Conservation (phyloP, 2,329 filamentous ascomycete species). For the Berkeleyomyces basicola region DNA sequence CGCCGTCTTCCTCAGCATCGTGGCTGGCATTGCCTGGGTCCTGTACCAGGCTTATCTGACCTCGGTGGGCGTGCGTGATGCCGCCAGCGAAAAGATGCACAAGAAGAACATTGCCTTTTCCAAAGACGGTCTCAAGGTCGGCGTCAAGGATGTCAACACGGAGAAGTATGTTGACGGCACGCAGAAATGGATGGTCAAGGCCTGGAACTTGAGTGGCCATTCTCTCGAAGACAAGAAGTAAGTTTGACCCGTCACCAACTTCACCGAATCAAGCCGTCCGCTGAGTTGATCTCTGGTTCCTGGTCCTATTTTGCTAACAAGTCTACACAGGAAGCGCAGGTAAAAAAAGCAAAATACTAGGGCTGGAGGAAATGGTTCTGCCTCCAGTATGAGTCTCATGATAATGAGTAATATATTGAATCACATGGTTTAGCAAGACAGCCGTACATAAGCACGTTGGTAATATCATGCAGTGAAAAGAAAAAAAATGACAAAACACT, state of each 20-base stretch:
- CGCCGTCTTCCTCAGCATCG: slow-evolving; percentile 41
- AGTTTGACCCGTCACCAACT: background rate
- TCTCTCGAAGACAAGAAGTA: slow-evolving; percentile 18
- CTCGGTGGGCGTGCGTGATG: slow-evolving; percentile 45
- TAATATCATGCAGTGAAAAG: too few relatives aligned
- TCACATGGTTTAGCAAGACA: too few relatives aligned
- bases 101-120: slow-evolving; percentile 61
- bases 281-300: background rate
- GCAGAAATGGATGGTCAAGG: slow-evolving; percentile 50
- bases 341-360: background rate
- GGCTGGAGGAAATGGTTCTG: background rate
- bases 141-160: slow-evolving; percentile 48
- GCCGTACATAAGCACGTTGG: too few relatives aligned
- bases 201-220: slow-evolving; percentile 40
- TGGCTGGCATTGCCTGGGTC: slow-evolving; percentile 44
- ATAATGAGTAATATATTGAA: too few relatives aligned
- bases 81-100: slow-evolving; percentile 53
- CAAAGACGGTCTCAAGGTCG: slow-evolving; percentile 57
- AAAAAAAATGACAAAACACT: too few relatives aligned
- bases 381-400: background rate
- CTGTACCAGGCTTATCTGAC: slow-evolving; percentile 58
- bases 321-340: background rate
- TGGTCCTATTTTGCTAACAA: slow-evolving; percentile 14
- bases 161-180: slow-evolving; percentile 61
- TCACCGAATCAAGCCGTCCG: too few relatives aligned